Evolutionary conservation across 2,329 filamentous ascomycete species (phyloP).

Genomic region (Aspergillus sp.): DNA sequence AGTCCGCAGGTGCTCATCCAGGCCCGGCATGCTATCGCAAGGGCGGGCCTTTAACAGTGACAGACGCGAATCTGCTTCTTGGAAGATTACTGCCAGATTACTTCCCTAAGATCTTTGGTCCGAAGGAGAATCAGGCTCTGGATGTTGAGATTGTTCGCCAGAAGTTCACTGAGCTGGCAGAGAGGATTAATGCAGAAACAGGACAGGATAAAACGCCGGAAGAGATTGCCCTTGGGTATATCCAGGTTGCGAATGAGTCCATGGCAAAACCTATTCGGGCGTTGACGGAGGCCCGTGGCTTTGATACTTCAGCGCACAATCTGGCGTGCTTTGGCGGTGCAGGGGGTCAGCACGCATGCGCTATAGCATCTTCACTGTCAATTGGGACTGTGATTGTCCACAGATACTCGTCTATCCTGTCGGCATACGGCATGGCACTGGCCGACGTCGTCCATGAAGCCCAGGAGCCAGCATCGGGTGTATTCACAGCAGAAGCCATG

Average conservation of each 20-base stretch:
- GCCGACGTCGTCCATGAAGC: conserved; percentile 91
- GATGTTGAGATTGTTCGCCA: conserved; percentile 73
- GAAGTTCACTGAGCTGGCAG: conserved; percentile 72
- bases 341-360: conserved; percentile 88
- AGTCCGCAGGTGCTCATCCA: conserved; percentile 87
- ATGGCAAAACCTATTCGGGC: conserved; percentile 74
- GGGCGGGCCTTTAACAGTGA: conserved; percentile 85
- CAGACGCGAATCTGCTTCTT: conserved; percentile 86
- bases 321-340: conserved; percentile 90
- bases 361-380: conserved; percentile 80
- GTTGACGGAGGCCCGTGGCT: conserved; percentile 87
- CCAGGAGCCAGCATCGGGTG: conserved; percentile 57
- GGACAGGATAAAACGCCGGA: conserved; percentile 44
- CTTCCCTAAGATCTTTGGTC: conserved; percentile 94
- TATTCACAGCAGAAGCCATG: conserved; percentile 49
- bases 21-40: conserved; percentile 92
- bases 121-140: conserved; percentile 79
- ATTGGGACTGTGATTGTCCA: conserved; percentile 85
- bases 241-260: conserved; percentile 45
- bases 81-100: conserved; percentile 85
- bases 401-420: conserved; percentile 85
- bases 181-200: conserved; percentile 57
- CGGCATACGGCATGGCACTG: conserved; percentile 88
- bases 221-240: conserved; percentile 42
- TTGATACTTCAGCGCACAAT: conserved; percentile 84